A percentile compares a stretch with the other conserved stretches of the same genome.
Evolutionary conservation across 768 basidiomycete genomes (phyloP).

Genomic region (Gloeopeniophorella convolvens): DNA sequence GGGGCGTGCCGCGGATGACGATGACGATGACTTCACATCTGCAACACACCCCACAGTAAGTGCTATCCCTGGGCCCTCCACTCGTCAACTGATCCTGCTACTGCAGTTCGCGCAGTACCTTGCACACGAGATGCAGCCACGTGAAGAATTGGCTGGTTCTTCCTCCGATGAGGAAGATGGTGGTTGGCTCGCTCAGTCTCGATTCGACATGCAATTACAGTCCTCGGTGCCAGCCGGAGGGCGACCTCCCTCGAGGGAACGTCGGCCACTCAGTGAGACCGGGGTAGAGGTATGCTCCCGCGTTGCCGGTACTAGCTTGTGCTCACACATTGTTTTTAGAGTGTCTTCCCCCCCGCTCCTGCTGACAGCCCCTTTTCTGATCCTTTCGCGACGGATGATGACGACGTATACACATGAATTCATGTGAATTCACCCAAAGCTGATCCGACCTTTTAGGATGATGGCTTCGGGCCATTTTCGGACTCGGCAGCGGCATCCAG

Average conservation of each 20-base stretch:
- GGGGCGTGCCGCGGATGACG: slow-evolving; percentile 38
- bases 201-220: slow-evolving; percentile 40
- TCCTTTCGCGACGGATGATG: slow-evolving; percentile 39
- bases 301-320: background rate
- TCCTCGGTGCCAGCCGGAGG: slow-evolving; percentile 23
- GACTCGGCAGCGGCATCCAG: slow-evolving; percentile 47
- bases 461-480: slow-evolving; percentile 77
- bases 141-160: slow-evolving; percentile 49
- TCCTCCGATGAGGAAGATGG: slow-evolving; percentile 61
- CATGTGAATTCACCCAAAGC: background rate
- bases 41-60: slow-evolving; percentile 42
- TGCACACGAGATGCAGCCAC: slow-evolving; percentile 62
- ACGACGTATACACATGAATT: slow-evolving; percentile 40
- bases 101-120: slow-evolving; percentile 74
- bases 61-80: background rate
- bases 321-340: slow-evolving; percentile 1
- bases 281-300: slow-evolving; percentile 28
- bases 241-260: slow-evolving; percentile 23
- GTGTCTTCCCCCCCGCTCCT: slow-evolving; percentile 8
- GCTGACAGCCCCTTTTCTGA: slow-evolving; percentile 24
- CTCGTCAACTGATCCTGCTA: background rate
- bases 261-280: slow-evolving; percentile 28
- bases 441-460: slow-evolving; percentile 34
- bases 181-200: slow-evolving; percentile 76
- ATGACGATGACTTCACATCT: slow-evolving; percentile 38